Evolutionary conservation across 2,329 filamentous ascomycete genomes (phyloP).

Genomic region (Epichloe scottii): DNA sequence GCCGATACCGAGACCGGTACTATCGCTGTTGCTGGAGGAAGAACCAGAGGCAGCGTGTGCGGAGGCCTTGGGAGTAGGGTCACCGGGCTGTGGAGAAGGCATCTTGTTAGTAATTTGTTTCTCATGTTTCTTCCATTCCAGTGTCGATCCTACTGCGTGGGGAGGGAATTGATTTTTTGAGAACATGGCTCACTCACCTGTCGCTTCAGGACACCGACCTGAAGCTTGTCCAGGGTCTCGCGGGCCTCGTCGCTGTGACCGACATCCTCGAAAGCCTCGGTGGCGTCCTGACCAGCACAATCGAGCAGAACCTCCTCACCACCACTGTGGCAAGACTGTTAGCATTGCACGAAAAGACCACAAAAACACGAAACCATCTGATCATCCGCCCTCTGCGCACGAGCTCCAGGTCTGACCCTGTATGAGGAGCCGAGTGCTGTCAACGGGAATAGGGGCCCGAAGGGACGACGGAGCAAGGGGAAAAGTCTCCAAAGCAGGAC

Average conservation of each 20-base stretch:
- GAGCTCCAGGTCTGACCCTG: neutral
- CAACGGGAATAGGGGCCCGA: neutral
- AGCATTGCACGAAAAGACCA: neutral
- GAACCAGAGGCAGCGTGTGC: slow-evolving; percentile 34
- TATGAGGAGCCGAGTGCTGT: neutral
- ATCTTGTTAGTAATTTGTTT: neutral
- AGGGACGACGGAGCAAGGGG: no score
- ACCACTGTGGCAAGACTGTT: slow-evolving; percentile 45
- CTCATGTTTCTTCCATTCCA: neutral
- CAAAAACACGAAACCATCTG: neutral
- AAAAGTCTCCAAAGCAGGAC: neutral
- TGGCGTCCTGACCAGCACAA: slow-evolving; percentile 88
- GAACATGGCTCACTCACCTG: slow-evolving; percentile 40
- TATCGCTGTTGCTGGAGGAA: slow-evolving; percentile 33
- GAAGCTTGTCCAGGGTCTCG: slow-evolving; percentile 72
- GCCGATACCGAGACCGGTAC: slow-evolving; percentile 56
- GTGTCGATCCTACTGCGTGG: neutral
- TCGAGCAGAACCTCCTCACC: slow-evolving; percentile 97
- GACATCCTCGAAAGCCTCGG: slow-evolving; percentile 97
- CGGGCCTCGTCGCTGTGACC: slow-evolving; percentile 97
- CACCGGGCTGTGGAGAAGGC: slow-evolving; percentile 46
- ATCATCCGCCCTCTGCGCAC: neutral
- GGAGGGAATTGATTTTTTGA: neutral
- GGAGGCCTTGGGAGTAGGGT: slow-evolving; percentile 58
- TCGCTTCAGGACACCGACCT: slow-evolving; percentile 69